Evolutionary conservation across 495 filamentous ascomycete genomes (phyloP).

Genomic region (Glutinoglossum americanum): DNA sequence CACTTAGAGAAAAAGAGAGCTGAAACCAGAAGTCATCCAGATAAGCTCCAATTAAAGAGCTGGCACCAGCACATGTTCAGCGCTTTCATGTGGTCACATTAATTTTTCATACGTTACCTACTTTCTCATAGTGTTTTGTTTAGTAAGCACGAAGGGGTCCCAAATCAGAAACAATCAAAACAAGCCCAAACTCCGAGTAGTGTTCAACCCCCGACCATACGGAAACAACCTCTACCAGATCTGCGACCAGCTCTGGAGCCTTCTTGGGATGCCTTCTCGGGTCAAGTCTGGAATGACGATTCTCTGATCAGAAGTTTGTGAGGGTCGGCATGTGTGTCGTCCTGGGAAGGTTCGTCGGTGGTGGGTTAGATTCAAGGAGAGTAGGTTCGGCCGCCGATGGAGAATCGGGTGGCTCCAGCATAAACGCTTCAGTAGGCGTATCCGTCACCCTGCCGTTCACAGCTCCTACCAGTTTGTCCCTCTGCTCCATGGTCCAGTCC

Average conservation of each 20-base stretch:
- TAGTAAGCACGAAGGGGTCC: too few relatives aligned
- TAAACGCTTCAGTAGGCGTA: neutral
- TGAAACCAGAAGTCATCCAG: too few relatives aligned
- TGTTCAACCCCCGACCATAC: too few relatives aligned
- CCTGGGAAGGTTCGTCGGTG: neutral
- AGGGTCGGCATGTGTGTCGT: neutral
- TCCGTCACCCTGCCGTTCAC: slow-evolving; percentile 7
- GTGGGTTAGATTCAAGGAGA: neutral
- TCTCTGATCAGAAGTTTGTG: neutral
- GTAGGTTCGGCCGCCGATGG: neutral
- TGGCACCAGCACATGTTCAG: too few relatives aligned
- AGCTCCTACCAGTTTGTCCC: slow-evolving; percentile 13
- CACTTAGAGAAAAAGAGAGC: too few relatives aligned
- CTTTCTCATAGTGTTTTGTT: too few relatives aligned
- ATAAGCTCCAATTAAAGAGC: too few relatives aligned
- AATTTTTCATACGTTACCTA: too few relatives aligned
- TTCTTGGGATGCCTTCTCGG: neutral
- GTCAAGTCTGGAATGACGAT: neutral
- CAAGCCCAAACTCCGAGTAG: too few relatives aligned
- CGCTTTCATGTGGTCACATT: too few relatives aligned
- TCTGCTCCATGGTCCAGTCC: slow-evolving; percentile 17
- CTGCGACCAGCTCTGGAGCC: neutral
- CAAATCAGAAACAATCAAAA: too few relatives aligned
- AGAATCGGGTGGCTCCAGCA: neutral
- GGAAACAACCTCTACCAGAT: neutral